Base-by-base conservation (phyloP, 2,329 filamentous ascomycete species). In the Botrytis hyacinthi region DNA sequence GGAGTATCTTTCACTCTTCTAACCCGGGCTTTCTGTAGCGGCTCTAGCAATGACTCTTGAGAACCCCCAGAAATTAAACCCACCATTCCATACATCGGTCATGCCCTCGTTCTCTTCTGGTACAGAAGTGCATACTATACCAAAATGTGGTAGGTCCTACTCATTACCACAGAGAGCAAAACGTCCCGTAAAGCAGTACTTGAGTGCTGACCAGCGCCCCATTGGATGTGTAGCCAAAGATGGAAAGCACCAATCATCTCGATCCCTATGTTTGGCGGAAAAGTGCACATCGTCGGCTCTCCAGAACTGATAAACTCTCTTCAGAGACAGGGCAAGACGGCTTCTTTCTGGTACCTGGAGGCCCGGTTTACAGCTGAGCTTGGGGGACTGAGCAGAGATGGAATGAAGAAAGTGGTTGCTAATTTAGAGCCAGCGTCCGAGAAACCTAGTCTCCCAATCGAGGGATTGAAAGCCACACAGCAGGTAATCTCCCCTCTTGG, bases 101-200 rank as follows among this genome's bases (percentile, higher is more conserved):
- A 71, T 42, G 69, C 69, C 32, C 40, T 62, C 20, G 32, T 44
- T 22, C 59, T 71, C 14, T 71, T 62, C 20, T 71, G 32, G 69
- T 54, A 63, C 57, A 54, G 69, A 42, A 63, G 69, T 54, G 42
- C 57, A 14, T 63, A 71, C 42, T 71, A 63, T 44, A 51, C 69
- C 22, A 32, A 29, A n/a, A 10, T 70, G 4, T 70, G 22, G 68
- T 70, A 61, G 46, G 68, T 46, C 20, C 40, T 44, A 20, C 46
- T 3, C 29, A 26, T 29, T 48, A 22, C 20, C 46, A 37, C 16
- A 37, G 29, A n/a, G 22, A 32, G 26, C 18, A 44, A 9, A 42
- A 59, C 8, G 0, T n/a, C 10, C 44, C 51, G 32, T 32, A 46
- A 46, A 46, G 18, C 44, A 46, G 44, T 46, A 22, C 44, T 22